Evolutionary conservation across 805 yeast species (phyloP), one percentile per base, ranked within the genome.

Genomic region (Starmerella bacillaris): DNA sequence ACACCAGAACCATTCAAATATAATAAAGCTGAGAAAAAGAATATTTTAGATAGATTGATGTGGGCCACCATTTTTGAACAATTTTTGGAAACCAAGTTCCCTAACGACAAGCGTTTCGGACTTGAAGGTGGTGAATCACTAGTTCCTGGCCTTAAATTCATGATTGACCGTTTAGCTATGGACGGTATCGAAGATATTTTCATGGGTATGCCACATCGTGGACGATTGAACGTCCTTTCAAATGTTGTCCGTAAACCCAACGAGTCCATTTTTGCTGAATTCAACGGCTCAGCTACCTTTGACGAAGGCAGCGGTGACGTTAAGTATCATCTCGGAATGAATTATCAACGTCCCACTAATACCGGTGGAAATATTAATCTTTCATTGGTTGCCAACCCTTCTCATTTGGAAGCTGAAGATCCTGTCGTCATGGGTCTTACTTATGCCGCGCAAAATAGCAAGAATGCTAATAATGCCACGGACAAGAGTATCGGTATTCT

Each of bases 121-220:
- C 67, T 89, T 40, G 99, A 89, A 67, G 99, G 99, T 65, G 93
- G 92, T 45, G 99, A 89, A 64, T 67, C 93, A 33, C 78, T 79
- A 51, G 79, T 89, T 34, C 96, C 96, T 31, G 98, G 96, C 65
- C 75, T 89, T 68, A 89, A 89, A 66, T 78, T 94, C 33, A 59
- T 89, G 56, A 83, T 89, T 55, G 99, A 89, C 61, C 74, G 83
- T 47, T 70, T 94, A 30, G 96, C 84, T 34, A 60, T 52, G 29
- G 63, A 65, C 42, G 99, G 99, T 50, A 76, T 86, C 35, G 94
- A 84, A 61, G 96, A 86, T 57, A 74, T 89, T 42, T 92, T 86
- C 51, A 77, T 89, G 51, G 99, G 99, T 65, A 89, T 89, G 96
- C 95, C 99, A 36, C 99, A 89, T 63, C 79, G 99, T 70, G 99